phyloP scores from a whole-genome alignment of 108 stramenopile genomes.

The Pseudonitzschia multistriata region DNA sequence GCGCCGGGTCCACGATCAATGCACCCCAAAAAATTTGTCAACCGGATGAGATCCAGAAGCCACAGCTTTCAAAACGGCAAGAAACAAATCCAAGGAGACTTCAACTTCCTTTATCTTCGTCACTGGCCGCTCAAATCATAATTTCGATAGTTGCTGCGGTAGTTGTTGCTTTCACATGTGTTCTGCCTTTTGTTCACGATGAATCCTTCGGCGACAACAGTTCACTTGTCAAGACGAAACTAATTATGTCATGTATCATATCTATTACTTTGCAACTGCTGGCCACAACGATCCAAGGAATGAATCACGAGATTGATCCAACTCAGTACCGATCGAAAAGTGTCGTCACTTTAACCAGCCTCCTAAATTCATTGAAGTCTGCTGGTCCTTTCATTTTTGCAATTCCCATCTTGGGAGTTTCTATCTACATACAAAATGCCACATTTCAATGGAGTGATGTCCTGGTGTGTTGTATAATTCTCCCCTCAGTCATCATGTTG shows the following conservation, averaged over 20 bases:
- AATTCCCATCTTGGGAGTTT: not conserved
- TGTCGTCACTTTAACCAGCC: not conserved
- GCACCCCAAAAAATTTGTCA: constrained; percentile 10
- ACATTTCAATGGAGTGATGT: not conserved
- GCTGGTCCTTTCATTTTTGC: not conserved
- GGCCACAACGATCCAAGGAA: constrained; percentile 28
- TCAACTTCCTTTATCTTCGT: constrained; percentile 15
- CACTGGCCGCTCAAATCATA: constrained; percentile 15
- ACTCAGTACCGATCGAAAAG: constrained; percentile 17
- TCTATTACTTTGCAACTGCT: constrained; percentile 6
- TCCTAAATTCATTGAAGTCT: not conserved
- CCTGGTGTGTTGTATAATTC: not conserved
- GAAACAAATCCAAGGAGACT: constrained; percentile 22
- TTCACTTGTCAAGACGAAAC: constrained; percentile 10
- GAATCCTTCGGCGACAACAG: not conserved
- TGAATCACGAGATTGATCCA: constrained; percentile 37
- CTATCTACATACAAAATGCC: not conserved
- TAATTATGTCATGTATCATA: not conserved
- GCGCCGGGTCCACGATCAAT: not conserved
- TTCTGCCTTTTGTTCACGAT: constrained; percentile 14
- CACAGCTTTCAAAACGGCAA: not conserved
- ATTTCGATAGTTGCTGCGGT: constrained; percentile 20
- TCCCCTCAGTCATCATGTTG: constrained; percentile 13
- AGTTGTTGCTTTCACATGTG: constrained; percentile 12
- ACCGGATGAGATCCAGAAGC: constrained; percentile 6